Conservation (phyloP, 306 rosid species). For the Begonia loranthoides region DNA sequence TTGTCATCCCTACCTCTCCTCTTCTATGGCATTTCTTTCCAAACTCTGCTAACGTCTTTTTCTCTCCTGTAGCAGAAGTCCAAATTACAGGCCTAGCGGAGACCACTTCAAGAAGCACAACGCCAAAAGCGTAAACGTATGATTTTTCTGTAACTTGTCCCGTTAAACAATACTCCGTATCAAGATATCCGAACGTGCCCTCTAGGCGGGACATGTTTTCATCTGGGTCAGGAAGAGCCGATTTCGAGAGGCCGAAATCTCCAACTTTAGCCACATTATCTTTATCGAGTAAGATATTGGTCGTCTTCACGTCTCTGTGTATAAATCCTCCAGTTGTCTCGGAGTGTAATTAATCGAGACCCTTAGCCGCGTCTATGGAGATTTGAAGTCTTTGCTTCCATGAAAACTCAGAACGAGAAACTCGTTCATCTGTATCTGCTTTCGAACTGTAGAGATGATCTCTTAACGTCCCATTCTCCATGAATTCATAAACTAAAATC, state of each 20-base stretch:
- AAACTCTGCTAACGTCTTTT: neutral
- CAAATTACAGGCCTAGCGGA: too few species aligned
- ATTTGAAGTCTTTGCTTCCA: conserved; percentile 12
- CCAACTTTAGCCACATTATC: too few species aligned
- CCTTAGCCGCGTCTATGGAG: conserved; percentile 12
- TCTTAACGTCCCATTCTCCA: conserved; percentile 11
- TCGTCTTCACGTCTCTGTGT: conserved; percentile 12
- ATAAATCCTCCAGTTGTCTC: conserved; percentile 3
- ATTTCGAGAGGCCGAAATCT: too few species aligned
- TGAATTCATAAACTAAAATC: conserved; percentile 13
- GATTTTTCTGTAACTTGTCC: too few species aligned
- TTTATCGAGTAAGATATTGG: conserved; percentile 7
- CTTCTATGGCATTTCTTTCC: conserved; percentile 4
- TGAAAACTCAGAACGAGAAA: neutral
- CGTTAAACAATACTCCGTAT: too few species aligned
- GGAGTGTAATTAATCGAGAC: conserved; percentile 6
- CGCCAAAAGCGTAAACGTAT: too few species aligned
- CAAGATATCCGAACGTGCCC: too few species aligned
- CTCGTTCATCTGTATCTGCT: neutral
- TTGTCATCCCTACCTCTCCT: neutral
- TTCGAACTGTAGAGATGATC: conserved; percentile 5
- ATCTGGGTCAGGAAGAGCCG: too few species aligned
- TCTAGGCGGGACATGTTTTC: too few species aligned
- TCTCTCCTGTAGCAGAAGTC: too few species aligned
- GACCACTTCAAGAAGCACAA: too few species aligned